These are phyloP conservation scores for Cryoendolithus antarcticus DNA, from an alignment of 2,329 filamentous ascomycete genomes.

Conservation along the genomic window DNA sequence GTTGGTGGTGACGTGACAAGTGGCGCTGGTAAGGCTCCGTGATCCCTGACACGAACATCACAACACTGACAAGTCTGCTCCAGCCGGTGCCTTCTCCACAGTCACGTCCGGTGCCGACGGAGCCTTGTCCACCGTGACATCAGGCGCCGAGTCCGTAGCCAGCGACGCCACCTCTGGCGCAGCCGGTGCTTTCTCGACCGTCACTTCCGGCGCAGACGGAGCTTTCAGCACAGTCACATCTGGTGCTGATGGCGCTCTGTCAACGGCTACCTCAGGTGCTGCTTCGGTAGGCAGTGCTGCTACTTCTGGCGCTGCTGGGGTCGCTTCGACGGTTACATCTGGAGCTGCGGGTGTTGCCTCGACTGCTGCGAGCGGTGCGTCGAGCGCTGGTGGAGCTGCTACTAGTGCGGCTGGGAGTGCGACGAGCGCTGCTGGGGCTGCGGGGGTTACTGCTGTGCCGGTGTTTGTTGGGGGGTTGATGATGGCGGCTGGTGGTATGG, in stretches of 20 bases:
- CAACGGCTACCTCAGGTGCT: not conserved
- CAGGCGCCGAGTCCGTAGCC: constrained; percentile 1
- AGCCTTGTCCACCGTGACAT: not conserved
- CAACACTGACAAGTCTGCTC: not conserved
- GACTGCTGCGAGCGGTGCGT: not conserved
- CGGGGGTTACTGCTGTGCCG: no score
- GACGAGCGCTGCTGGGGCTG: no score
- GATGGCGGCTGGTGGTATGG: no score
- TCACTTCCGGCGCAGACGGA: constrained; percentile 8
- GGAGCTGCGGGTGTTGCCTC: constrained; percentile 2
- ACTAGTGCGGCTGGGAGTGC: no score
- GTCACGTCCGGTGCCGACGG: constrained; percentile 1
- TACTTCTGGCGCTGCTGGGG: not conserved
- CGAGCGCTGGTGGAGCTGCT: no score
- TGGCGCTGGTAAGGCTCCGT: not conserved
- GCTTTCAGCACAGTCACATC: constrained; percentile 8
- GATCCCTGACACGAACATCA: constrained; percentile 2
- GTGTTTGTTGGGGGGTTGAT: no score
- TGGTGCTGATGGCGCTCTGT: constrained; percentile 4
- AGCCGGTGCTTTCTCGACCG: constrained; percentile 7
- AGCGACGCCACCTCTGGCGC: not conserved
- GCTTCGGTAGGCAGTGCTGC: not conserved
- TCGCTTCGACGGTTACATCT: not conserved
- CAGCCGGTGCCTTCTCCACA: not conserved
- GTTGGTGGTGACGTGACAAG: constrained; percentile 1